Base-by-base conservation (phyloP, 2,329 filamentous ascomycete species). In the Drechslerella dactyloides region DNA sequence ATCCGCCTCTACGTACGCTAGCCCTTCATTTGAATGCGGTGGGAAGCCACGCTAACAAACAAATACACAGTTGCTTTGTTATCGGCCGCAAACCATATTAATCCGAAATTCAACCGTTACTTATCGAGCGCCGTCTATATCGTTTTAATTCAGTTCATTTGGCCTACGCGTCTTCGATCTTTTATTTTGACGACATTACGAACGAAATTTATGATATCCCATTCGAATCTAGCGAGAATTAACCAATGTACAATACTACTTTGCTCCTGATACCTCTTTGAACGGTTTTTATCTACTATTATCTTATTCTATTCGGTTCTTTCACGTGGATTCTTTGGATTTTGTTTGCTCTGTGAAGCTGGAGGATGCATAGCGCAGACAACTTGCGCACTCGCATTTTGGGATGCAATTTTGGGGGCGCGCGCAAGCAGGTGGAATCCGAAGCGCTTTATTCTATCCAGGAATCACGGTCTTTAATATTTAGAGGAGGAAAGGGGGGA, bases 231-330 rank as follows among this genome's bases (percentile, higher is more conserved):
- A 57, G 65, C 65, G 65, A 69, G 61, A 69, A 42, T 42, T 2
- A 69, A 61, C 52, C 57, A 69, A 69, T 69, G 65, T 69, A 69
- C 65, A 69, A 69, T 69, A 69, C 48, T 57, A 54, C 27, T 51
- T 57, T 40, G 52, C 58, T 57, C 58, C 58, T 69, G 65, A 69
- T 69, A 69, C 65, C 65, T 69, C 53, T 69, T 69, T 52, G 57
- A 60, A 17, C 17, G 8, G 3, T 33, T 52, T 59, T 59, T 59
- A 35, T 24, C 35, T n/a, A 48, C 2, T 23, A 50, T 55, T 15
- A 33, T 8, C 27, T 15, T 17, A 33, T 55, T 17, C n/a, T 33
- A 17, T 33, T 23, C 27, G 37, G 1, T 55, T 40, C 52, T 23
- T 15, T 40, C 50, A 6, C 50, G 51, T 24, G 48, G 27, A 44